These are phyloP conservation scores for Hibiscus mutabilis DNA, from an alignment of 345 rosid species.

Conservation along the genomic window DNA sequence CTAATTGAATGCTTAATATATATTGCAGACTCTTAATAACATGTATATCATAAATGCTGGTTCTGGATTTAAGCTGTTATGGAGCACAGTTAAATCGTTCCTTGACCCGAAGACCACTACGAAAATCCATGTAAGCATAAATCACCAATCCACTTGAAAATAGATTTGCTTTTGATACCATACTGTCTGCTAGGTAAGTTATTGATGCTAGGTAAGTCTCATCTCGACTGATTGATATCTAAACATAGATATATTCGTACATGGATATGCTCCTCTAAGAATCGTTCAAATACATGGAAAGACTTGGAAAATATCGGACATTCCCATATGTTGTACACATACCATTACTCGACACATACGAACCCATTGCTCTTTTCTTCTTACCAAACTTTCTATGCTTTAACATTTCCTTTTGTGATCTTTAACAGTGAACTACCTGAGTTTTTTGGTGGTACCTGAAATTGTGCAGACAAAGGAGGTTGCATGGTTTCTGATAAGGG, in stretches of 20 bases:
- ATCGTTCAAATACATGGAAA: too few species aligned
- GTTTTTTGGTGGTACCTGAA: conserved; percentile 82
- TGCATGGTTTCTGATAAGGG: conserved; percentile 96
- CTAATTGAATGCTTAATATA: conserved; percentile 16
- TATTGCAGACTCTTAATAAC: conserved; percentile 62
- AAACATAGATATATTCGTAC: background rate
- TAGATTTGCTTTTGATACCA: background rate
- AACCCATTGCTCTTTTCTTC: too few species aligned
- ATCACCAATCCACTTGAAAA: background rate
- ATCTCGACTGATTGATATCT: background rate
- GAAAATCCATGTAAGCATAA: conserved; percentile 67
- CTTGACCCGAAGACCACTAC: conserved; percentile 86
- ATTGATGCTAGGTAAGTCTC: conserved; percentile 57
- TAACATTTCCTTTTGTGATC: background rate
- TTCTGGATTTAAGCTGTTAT: conserved; percentile 78
- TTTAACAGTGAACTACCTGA: conserved; percentile 74
- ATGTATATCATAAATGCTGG: conserved; percentile 98
- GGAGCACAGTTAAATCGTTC: conserved; percentile 73
- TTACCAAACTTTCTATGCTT: background rate
- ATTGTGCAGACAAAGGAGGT: conserved; percentile 81
- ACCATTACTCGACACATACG: background rate
- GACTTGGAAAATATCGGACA: too few species aligned
- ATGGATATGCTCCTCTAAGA: background rate
- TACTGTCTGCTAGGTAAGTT: conserved; percentile 27
- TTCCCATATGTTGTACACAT: background rate